Percentiles rank a stretch among this genome's conserved stretches.
These are phyloP conservation scores for Claviceps capensis DNA, from an alignment of 2,329 filamentous ascomycete species.

Conservation along the genomic window DNA sequence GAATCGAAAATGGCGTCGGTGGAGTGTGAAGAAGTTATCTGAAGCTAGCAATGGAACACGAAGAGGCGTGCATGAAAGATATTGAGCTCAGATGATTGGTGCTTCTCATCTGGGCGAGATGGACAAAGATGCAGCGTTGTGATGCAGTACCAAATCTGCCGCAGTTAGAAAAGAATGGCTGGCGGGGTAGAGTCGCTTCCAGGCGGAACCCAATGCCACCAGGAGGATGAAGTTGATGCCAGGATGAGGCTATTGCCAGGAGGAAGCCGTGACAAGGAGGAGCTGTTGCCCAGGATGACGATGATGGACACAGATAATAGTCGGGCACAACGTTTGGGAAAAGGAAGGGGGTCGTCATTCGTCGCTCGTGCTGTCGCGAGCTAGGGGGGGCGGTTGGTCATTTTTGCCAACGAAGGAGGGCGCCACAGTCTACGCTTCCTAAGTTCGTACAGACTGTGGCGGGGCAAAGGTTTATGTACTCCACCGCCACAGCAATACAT, in stretches of 20 bases:
- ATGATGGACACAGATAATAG: not conserved
- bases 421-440: no score
- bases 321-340: not conserved
- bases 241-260: no score
- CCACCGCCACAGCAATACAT: no score
- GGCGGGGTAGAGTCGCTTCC: slow-evolving; percentile 1
- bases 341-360: not conserved
- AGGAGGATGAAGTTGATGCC: not conserved
- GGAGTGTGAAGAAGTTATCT: not conserved
- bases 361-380: no score
- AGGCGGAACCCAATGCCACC: slow-evolving; percentile 2
- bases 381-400: no score
- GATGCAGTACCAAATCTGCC: not conserved
- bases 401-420: no score
- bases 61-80: not conserved
- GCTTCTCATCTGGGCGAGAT: not conserved
- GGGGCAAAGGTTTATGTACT: no score
- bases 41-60: not conserved
- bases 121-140: not conserved
- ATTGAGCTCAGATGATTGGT: not conserved
- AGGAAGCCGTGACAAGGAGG: no score
- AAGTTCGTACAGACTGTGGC: no score
- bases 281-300: not conserved
- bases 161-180: slow-evolving; percentile 2
- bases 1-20: not conserved